Evolutionary conservation across 2,329 filamentous ascomycete species (phyloP), one percentile per base, ranked within the genome.

Genomic region (Fusarium paranaense): DNA sequence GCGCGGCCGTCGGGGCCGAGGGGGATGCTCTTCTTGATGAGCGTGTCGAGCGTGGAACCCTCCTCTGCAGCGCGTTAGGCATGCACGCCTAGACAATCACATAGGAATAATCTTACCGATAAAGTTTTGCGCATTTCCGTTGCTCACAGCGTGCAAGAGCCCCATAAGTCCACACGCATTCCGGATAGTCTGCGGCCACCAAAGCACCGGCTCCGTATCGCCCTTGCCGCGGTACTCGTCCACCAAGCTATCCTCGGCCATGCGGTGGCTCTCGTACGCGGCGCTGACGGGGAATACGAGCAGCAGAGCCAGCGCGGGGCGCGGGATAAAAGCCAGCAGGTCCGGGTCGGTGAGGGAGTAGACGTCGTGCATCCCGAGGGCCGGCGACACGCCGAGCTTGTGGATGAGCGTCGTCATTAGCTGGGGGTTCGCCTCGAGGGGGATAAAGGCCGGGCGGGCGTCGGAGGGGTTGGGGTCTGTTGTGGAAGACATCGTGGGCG

Each of bases 131-230:
- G 94, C 92, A 2, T 88, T 87, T 0, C 95, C 95, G 82, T 98
- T 99, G 54, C 88, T 88, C 0, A 94, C 90, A 20, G 92, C 93
- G 81, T 98, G 97, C 54, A 98, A 82, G 32, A 98, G 84, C 0
- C 94, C 97, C 86, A 98, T 98, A 52, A 98, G 85, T 0, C 96
- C 96, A 82, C 96, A 98, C 1, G 96, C 95, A 81, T 98, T 97
- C 70, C 93, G 90, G 78, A 98, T 98, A 0, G 95, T 98, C 85
- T 98, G 96, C 77, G 91, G 93, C 88, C 95, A 98, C 97, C 96
- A 99, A 9, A 97, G 80, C 0, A 98, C 94, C 6, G 94, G 92
- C 80, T 98, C 94, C 0, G 79, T 80, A 1, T 88, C 84, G 2
- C 95, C 95, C 20, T 86, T 87, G 50, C 92, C 93, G 0, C 82